A percentile compares a stretch with the other conserved stretches of the same genome.
These are phyloP conservation scores for Cryphonectria naterciae DNA, from an alignment of 2,329 filamentous ascomycete genomes.

Conservation along the genomic window DNA sequence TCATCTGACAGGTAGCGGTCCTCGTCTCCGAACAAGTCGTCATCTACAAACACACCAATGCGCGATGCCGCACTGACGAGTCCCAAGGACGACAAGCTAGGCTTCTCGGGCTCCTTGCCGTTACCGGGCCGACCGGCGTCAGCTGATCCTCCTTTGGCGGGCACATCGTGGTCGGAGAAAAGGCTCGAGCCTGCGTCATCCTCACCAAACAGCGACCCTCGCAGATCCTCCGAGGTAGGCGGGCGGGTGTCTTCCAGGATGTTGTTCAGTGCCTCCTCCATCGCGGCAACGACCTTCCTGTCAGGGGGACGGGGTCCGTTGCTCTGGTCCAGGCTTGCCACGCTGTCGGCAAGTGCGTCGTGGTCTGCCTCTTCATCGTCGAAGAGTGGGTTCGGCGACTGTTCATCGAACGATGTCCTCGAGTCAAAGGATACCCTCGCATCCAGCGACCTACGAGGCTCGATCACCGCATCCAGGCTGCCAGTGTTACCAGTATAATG, in stretches of 20 bases:
- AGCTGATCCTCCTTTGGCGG: conserved; percentile 55
- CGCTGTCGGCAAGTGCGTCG: conserved; percentile 71
- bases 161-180: conserved; percentile 59
- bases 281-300: conserved; percentile 82
- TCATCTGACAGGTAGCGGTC: conserved; percentile 85
- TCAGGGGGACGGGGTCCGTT: conserved; percentile 66
- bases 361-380: conserved; percentile 81
- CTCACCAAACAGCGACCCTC: conserved; percentile 68
- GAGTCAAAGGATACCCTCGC: conserved; percentile 22
- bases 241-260: conserved; percentile 82
- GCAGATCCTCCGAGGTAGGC: conserved; percentile 65
- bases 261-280: conserved; percentile 88
- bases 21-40: conserved; percentile 91
- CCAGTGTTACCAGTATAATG: conserved; percentile 42
- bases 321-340: conserved; percentile 79
- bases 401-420: conserved; percentile 61
- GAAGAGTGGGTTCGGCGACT: conserved; percentile 61
- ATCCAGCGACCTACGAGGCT: conserved; percentile 59
- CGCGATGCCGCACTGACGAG: conserved; percentile 85
- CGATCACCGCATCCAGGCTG: conserved; percentile 45
- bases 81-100: conserved; percentile 88
- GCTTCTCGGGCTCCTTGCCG: conserved; percentile 64
- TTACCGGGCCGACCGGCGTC: conserved; percentile 42
- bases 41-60: conserved; percentile 89
- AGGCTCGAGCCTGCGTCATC: conserved; percentile 55